phyloP scores from a whole-genome alignment of 2,329 filamentous ascomycete species.

The Alternaria dauci region DNA sequence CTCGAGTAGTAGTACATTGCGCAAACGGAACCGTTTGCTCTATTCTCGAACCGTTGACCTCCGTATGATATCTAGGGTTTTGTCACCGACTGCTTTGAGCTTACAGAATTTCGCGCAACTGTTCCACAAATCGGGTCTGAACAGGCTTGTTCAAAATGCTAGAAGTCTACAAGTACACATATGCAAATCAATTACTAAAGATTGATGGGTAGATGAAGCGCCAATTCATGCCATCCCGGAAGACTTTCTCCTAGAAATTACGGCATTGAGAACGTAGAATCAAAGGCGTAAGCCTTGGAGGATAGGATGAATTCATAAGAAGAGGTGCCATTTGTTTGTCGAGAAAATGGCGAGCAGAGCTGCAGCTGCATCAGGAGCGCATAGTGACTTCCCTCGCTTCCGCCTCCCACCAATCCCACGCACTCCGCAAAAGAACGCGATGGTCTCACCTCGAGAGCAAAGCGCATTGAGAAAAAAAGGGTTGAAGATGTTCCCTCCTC shows the following conservation, averaged over 20 bases:
- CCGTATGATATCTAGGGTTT: not conserved
- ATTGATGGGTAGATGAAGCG: not conserved
- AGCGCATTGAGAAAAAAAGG: not conserved
- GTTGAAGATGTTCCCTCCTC: conserved; percentile 36
- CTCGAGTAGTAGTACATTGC: not conserved
- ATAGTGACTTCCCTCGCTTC: not conserved
- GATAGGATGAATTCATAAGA: not conserved
- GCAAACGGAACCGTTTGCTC: not conserved
- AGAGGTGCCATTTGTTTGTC: accelerated
- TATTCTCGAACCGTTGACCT: not conserved
- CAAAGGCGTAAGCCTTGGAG: not conserved
- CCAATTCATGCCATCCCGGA: too few relatives aligned
- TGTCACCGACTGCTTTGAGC: not conserved
- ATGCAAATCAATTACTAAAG: too few relatives aligned
- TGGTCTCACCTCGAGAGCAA: not conserved
- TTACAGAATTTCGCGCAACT: not conserved
- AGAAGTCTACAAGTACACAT: not conserved
- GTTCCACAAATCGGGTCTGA: not conserved
- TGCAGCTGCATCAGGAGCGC: not conserved
- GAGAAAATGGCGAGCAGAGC: not conserved
- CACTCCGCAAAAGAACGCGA: not conserved
- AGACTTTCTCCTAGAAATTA: not conserved
- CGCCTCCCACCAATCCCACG: not conserved
- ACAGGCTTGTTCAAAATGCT: not conserved
- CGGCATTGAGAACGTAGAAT: too few relatives aligned